Conservation (phyloP, 345 rosid species). For the Citrus cavaleriei region DNA sequence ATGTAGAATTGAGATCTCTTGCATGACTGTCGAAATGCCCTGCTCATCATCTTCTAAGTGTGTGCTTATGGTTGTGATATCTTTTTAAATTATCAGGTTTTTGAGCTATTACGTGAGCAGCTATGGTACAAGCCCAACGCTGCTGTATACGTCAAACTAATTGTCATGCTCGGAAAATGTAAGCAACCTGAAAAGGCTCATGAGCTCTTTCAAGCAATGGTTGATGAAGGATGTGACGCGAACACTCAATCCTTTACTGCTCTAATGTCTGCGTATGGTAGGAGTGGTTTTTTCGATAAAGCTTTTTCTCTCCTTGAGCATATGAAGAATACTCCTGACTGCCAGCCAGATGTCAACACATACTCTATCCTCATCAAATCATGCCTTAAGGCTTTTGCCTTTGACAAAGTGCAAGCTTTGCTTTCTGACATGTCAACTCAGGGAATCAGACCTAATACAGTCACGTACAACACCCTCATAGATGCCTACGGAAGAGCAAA, state of each 20-base stretch:
- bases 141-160: slow-evolving; percentile 66
- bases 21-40: not conserved
- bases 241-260: slow-evolving; percentile 77
- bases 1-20: not conserved
- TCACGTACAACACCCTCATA: slow-evolving; percentile 82
- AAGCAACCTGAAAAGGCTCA: slow-evolving; percentile 82
- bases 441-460: slow-evolving; percentile 70
- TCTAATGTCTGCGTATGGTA: slow-evolving; percentile 71
- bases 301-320: slow-evolving; percentile 62
- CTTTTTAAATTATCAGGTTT: slow-evolving; percentile 45
- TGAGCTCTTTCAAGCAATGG: slow-evolving; percentile 70
- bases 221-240: slow-evolving; percentile 65
- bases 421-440: slow-evolving; percentile 69
- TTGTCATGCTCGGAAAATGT: slow-evolving; percentile 93
- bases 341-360: slow-evolving; percentile 84
- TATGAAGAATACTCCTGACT: slow-evolving; percentile 67
- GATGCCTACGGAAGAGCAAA: slow-evolving; percentile 86
- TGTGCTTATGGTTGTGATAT: not conserved
- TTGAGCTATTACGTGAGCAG: slow-evolving; percentile 73
- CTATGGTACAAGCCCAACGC: slow-evolving; percentile 77
- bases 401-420: slow-evolving; percentile 51
- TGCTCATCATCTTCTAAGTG: not conserved
- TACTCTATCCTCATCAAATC: slow-evolving; percentile 92
- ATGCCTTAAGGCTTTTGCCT: slow-evolving; percentile 70
- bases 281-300: slow-evolving; percentile 65